Percentiles rank a stretch among this genome's conserved stretches.
phyloP scores from a whole-genome alignment of 2,329 filamentous ascomycete species.

The Fonsecaea multimorphosa region DNA sequence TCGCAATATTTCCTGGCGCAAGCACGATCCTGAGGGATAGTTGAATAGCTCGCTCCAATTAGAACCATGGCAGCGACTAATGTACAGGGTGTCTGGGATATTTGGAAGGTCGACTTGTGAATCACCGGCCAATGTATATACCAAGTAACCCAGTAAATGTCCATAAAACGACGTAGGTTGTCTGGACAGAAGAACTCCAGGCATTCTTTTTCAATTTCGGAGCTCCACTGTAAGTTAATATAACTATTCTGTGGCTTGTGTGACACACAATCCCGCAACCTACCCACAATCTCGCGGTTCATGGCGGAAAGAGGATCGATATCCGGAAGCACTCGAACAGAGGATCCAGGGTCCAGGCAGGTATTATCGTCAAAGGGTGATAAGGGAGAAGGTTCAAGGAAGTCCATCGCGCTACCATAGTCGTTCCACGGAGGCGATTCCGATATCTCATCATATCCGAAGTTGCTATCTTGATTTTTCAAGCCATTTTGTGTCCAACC shows the following conservation, averaged over 20 bases:
- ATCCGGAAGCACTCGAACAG: too few relatives aligned
- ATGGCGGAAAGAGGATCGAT: not conserved
- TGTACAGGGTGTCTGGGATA: not conserved
- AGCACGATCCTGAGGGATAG: not conserved
- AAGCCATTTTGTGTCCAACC: too few relatives aligned
- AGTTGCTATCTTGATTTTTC: too few relatives aligned
- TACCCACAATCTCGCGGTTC: not conserved
- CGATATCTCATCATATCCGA: too few relatives aligned
- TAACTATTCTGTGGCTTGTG: not conserved
- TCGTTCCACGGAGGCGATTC: too few relatives aligned
- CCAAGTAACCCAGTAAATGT: conserved; percentile 23
- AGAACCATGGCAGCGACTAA: conserved; percentile 21
- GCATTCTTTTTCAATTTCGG: not conserved
- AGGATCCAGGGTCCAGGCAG: too few relatives aligned
- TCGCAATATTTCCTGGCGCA: conserved; percentile 6
- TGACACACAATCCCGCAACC: not conserved
- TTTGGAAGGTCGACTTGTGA: conserved; percentile 13
- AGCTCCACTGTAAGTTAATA: not conserved
- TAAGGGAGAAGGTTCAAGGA: too few relatives aligned
- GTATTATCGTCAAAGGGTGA: too few relatives aligned
- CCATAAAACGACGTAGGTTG: conserved; percentile 9
- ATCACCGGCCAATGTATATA: conserved; percentile 22
- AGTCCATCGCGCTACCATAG: too few relatives aligned
- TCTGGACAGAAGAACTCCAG: conserved; percentile 6
- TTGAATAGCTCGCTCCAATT: conserved; percentile 16